Evolutionary conservation across 106 monocot species (phyloP).

Genomic region (Acorus calamus): DNA sequence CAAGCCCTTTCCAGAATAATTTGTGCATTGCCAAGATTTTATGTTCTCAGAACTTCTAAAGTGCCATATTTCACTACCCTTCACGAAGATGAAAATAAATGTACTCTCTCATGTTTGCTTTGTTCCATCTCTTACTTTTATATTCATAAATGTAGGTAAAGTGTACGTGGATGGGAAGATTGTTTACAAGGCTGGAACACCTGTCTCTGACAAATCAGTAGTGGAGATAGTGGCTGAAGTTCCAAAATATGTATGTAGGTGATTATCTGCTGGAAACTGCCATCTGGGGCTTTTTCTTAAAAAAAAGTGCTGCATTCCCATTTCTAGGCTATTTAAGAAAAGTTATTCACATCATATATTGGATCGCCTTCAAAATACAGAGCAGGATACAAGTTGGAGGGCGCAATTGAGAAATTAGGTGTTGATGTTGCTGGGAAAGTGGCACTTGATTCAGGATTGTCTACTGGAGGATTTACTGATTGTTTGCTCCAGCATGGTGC

Average conservation of each 20-base stretch:
- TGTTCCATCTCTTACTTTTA: background rate
- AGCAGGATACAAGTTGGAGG: conserved; percentile 97
- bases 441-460: conserved; percentile 95
- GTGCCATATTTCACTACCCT: too few species aligned
- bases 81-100: background rate
- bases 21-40: too few species aligned
- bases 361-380: conserved; percentile 28
- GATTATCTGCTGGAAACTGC: conserved; percentile 33
- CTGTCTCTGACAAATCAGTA: conserved; percentile 76
- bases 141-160: conserved; percentile 43
- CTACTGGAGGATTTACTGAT: conserved; percentile 97
- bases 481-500: conserved; percentile 95
- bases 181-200: conserved; percentile 85
- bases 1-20: too few species aligned
- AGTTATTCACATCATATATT: background rate
- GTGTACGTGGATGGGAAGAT: conserved; percentile 89
- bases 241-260: conserved; percentile 99
- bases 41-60: too few species aligned
- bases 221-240: conserved; percentile 88
- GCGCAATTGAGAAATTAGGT: conserved; percentile 70
- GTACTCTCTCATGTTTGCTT: conserved; percentile 5
- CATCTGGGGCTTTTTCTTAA: background rate
- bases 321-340: background rate
- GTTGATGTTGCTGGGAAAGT: conserved; percentile 71
- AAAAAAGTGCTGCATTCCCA: background rate